A percentile compares a stretch with the other conserved stretches of the same genome.
These are phyloP conservation scores for Eucalyptus sp. DNA, from an alignment of 345 rosid genomes.

Conservation along the genomic window DNA sequence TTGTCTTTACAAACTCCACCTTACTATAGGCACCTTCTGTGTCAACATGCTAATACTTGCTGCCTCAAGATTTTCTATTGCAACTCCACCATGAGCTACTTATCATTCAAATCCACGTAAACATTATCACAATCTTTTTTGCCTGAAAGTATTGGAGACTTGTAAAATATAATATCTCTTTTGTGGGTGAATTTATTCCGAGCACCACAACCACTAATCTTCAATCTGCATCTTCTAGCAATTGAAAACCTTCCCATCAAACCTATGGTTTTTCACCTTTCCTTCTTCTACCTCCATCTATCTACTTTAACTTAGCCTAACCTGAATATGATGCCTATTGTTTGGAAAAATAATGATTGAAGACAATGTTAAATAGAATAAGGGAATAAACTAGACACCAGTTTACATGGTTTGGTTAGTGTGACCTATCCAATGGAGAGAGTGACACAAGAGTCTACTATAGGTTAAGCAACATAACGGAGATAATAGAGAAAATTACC, in stretches of 20 bases:
- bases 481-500: background rate
- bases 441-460: background rate
- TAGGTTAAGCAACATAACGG: background rate
- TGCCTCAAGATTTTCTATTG: background rate
- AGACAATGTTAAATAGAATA: background rate
- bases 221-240: background rate
- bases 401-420: background rate
- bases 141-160: background rate
- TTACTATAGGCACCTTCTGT: background rate
- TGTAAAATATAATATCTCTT: background rate
- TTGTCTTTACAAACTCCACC: background rate
- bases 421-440: background rate
- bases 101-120: background rate
- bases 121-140: background rate
- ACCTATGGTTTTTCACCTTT: background rate
- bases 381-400: background rate
- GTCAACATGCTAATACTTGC: rapidly evolving
- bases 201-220: background rate
- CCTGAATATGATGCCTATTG: background rate
- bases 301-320: background rate
- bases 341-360: background rate
- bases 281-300: background rate
- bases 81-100: background rate
- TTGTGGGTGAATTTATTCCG: background rate
- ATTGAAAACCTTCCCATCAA: background rate